Conservation (phyloP, 768 basidiomycete species). For the Leccinum pellstonianum region DNA sequence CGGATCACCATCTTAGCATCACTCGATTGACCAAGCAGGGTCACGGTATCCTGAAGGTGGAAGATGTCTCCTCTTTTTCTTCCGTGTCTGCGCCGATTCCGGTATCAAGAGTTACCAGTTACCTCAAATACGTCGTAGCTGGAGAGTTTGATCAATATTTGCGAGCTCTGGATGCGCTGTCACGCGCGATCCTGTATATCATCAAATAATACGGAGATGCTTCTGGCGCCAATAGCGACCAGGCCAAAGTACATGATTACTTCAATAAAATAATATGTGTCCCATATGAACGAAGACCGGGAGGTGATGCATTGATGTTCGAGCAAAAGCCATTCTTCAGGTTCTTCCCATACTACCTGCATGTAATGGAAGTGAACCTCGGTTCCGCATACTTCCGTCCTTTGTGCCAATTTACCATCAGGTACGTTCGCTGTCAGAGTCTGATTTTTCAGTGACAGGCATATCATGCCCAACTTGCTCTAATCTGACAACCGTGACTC, state of each 20-base stretch:
- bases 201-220: conserved; percentile 41
- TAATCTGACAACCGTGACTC: conserved; percentile 73
- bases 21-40: conserved; percentile 92
- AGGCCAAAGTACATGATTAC: no score
- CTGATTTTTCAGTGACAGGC: conserved; percentile 81
- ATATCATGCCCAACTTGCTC: conserved; percentile 96
- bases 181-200: conserved; percentile 92
- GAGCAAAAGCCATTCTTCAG: no score
- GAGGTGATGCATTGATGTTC: no score
- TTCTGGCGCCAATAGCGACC: no score
- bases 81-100: conserved; percentile 94
- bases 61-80: conserved; percentile 98
- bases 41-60: conserved; percentile 89
- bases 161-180: conserved; percentile 93
- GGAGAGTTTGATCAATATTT: conserved; percentile 79
- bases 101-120: conserved; percentile 71
- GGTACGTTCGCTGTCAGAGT: conserved; percentile 56
- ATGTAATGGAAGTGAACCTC: conserved; percentile 59
- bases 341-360: no score
- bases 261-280: no score
- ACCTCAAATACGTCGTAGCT: conserved; percentile 66
- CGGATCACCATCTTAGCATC: conserved; percentile 96
- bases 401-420: conserved; percentile 66
- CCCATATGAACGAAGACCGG: no score
- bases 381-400: conserved; percentile 89